phyloP scores from a whole-genome alignment of 2,329 filamentous ascomycete species.

The Monosporascus sp. region DNA sequence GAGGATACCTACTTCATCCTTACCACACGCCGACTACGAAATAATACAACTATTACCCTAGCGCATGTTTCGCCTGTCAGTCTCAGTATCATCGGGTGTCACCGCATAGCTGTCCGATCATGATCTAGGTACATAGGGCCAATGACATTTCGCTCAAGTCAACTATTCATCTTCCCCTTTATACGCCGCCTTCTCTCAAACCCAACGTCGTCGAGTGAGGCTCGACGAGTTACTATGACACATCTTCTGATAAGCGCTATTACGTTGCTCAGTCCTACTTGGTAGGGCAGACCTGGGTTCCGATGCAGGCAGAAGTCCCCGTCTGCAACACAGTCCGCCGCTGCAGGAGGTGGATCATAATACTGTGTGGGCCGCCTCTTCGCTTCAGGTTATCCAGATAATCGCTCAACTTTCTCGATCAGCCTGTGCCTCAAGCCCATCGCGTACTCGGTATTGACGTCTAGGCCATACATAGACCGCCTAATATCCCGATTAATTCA shows the following conservation, averaged over 20 bases:
- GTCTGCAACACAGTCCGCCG: background rate
- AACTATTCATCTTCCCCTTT: background rate
- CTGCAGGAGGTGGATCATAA: background rate
- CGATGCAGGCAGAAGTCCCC: background rate
- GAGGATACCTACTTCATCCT: background rate
- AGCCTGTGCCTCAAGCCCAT: too few species aligned
- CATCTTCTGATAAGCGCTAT: background rate
- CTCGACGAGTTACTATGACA: background rate
- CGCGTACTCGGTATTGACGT: too few species aligned
- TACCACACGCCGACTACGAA: too few species aligned
- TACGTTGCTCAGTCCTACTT: background rate
- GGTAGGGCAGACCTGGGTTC: background rate
- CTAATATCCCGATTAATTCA: too few species aligned
- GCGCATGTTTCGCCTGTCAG: too few species aligned
- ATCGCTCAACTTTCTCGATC: background rate
- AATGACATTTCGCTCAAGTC: too few species aligned
- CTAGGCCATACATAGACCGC: too few species aligned
- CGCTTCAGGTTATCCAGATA: background rate
- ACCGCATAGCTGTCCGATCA: too few species aligned
- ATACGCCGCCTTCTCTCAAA: background rate
- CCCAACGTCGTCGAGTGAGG: background rate
- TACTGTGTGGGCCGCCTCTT: background rate
- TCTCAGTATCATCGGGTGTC: too few species aligned
- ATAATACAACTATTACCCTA: too few species aligned
- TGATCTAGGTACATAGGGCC: too few species aligned